Evolutionary conservation across 495 filamentous ascomycete genomes (phyloP), one percentile per base, ranked within the genome.

Genomic region (Sporormia fimetaria): DNA sequence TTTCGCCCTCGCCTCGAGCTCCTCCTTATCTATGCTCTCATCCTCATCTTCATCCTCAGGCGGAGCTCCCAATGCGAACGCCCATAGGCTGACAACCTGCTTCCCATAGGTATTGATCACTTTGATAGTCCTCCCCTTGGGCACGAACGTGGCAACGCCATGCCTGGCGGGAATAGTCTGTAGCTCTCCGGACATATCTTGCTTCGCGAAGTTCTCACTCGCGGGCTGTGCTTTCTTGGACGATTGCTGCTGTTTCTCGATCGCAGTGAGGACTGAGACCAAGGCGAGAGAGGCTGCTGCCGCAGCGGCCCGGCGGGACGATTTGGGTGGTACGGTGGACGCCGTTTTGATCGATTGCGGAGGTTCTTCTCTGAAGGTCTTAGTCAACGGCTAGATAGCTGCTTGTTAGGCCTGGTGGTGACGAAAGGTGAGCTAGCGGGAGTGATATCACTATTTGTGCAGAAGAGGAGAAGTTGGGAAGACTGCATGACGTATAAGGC

Each of bases 61-160:
- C 15, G 63, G 58, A 12, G 58, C 52, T 30, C 48, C 36, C 8
- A 66, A 37, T 0, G 61, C 59, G 40, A 74, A 68, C 0, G 66
- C 69, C 65, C 64, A 73, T 4, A 61, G 64, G 52, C 68, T 67
- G n/a, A 71, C 56, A 4, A 72, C 68, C 56, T 74, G 70, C 11
- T 60, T 64, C 14, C 70, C 70, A 38, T 63, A 58, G 5, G 67
- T 70, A 40, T 74, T 74, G 54, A 66, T 64, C 21, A 74, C 62
- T 41, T 69, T 68, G 51, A 72, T 66, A 0, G 55, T 66, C 30
- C 65, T 54, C 7, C 63, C 65, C 1, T 52, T 38, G 7, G 45
- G 49, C 32, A 71, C 59, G 39, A 58, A 63, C 2, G 63, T 61
- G 6, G 66, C 66, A 3, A 60, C 57, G 44, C 64, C 68, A 51